Evolutionary conservation across 805 yeast species (phyloP), one percentile per base, ranked within the genome.

Genomic region (Hanseniaspora occidentalis): DNA sequence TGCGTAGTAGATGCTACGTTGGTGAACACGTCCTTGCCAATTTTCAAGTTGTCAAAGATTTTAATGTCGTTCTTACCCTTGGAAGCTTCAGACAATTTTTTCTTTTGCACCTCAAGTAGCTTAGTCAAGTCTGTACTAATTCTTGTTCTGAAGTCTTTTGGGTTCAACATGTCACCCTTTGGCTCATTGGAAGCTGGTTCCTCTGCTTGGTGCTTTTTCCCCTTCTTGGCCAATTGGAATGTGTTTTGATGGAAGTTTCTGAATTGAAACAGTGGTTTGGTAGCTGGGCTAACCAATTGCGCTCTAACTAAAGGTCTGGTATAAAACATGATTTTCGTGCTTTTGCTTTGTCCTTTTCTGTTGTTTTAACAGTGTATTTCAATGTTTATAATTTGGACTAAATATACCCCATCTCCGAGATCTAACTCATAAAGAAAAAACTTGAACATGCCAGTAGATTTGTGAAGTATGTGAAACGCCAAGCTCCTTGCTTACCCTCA

Each of bases 1-100:
- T 75, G 49, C 0, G 80, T 63, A 2, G 89, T 79, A 45, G 78
- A 79, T 1, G 95, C 95, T 22, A 84, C 60, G 23, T 76, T 66
- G 2, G 75, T 70, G 54, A 79, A 80, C 2, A 53, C 57, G 38
- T 69, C 65, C 11, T 70, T 65, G 34, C 65, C 62, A 14, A 89
- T 69, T 31, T 57, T 56, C 43, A 86, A 57, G 4, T 67, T 56
- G 54, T 81, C 80, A 49, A 85, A 83, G 16, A 79, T 40, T 31
- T 24, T 36, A 25, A 16, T 37, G 27, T 14, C 34, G 3, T 84
- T 67, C 41, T 71, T 73, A 3, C 94, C 95, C 53, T 78, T 65
- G 52, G 76, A 82, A 35, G 76, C 62, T 45, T 79, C 85, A 37
- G 70, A 70, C 24, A 80, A 62, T 43, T 69, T 70, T 45, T 72